A percentile compares a stretch with the other conserved stretches of the same genome.
phyloP scores from a whole-genome alignment of 2,329 filamentous ascomycete species.

The Ceratocystis albifundus region DNA sequence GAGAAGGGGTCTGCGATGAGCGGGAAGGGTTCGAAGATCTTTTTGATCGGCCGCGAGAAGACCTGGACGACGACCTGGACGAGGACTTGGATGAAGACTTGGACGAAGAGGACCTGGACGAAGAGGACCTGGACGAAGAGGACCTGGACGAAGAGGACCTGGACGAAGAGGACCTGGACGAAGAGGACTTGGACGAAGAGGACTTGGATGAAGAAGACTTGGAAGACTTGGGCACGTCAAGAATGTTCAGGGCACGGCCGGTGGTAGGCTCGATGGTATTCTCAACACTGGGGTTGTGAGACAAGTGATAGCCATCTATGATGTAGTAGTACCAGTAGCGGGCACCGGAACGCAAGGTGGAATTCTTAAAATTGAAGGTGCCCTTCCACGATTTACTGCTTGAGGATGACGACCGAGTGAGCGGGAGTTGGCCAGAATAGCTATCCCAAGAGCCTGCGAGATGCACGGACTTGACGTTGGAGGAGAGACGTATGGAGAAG shows the following conservation, averaged over 20 bases:
- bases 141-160: slow-evolving; percentile 33
- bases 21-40: slow-evolving; percentile 37
- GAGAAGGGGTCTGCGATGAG: slow-evolving; percentile 36
- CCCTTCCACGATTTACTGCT: slow-evolving; percentile 89
- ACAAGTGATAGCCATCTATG: slow-evolving; percentile 97
- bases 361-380: slow-evolving; percentile 87
- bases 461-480: slow-evolving; percentile 94
- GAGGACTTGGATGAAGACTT: neutral
- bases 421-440: slow-evolving; percentile 86
- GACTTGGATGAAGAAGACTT: slow-evolving; percentile 39
- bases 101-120: slow-evolving; percentile 33
- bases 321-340: slow-evolving; percentile 99
- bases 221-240: slow-evolving; percentile 63
- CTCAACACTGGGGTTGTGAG: slow-evolving; percentile 83
- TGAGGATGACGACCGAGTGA: slow-evolving; percentile 65
- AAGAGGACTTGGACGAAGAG: slow-evolving; percentile 30
- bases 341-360: slow-evolving; percentile 73
- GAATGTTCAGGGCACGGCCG: slow-evolving; percentile 91
- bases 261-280: slow-evolving; percentile 93
- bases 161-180: slow-evolving; percentile 33
- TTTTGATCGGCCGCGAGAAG: slow-evolving; percentile 33
- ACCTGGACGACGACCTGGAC: slow-evolving; percentile 38
- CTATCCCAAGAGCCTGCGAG: slow-evolving; percentile 97
- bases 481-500: slow-evolving; percentile 90
- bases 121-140: slow-evolving; percentile 31